phyloP scores from a whole-genome alignment of 176 grass and related monocot genomes.

The Eragrostis curvula region DNA sequence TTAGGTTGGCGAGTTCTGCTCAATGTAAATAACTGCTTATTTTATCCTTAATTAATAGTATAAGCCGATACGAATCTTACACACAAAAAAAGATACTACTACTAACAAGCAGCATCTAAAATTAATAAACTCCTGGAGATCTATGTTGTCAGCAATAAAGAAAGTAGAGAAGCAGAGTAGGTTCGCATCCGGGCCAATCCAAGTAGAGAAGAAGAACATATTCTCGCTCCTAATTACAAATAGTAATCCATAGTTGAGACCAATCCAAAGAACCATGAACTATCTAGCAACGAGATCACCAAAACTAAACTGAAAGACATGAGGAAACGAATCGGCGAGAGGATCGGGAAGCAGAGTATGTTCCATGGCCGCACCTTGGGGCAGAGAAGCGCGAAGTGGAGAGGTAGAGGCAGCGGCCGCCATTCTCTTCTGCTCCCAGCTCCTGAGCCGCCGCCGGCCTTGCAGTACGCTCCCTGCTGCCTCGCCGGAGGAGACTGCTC shows the following conservation, averaged over 20 bases:
- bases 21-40: too few relatives aligned
- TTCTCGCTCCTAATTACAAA: background rate
- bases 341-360: background rate
- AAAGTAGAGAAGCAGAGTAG: background rate
- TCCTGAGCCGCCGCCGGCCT: background rate
- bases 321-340: too few relatives aligned
- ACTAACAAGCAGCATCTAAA: background rate
- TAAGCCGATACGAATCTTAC: too few relatives aligned
- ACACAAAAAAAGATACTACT: too few relatives aligned
- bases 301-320: too few relatives aligned
- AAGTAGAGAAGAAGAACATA: background rate
- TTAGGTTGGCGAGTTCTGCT: too few relatives aligned
- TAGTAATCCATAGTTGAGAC: background rate
- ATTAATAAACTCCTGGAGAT: slow-evolving; percentile 11
- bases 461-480: background rate
- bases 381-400: background rate
- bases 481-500: background rate
- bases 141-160: background rate
- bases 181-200: background rate
- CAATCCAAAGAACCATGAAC: background rate
- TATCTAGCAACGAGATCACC: background rate
- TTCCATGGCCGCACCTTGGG: slow-evolving; percentile 36
- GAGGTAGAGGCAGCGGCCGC: background rate
- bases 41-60: too few relatives aligned
- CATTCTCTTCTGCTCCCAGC: background rate